Percentiles rank a stretch among this genome's conserved stretches.
Conservation (phyloP, 768 basidiomycete genomes). For the Rubroboletus satanas region DNA sequence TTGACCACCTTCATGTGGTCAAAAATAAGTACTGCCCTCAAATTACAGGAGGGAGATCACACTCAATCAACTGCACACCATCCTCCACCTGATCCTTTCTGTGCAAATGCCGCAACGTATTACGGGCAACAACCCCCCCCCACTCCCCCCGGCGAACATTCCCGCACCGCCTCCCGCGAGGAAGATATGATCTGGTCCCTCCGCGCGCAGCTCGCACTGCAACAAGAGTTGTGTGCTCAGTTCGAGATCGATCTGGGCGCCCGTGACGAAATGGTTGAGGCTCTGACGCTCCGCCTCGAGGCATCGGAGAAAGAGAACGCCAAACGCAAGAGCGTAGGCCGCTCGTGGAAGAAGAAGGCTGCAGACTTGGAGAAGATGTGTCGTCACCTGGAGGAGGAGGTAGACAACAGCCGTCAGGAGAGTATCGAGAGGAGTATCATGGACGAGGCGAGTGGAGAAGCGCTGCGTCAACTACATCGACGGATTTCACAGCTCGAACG, state of each 20-base stretch:
- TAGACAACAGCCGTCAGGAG: constrained; percentile 79
- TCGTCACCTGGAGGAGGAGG: constrained; percentile 75
- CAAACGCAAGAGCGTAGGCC: constrained; percentile 51
- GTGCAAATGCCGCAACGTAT: constrained; percentile 67
- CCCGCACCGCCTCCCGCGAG: constrained; percentile 63
- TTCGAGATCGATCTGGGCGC: constrained; percentile 73
- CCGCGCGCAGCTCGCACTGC: constrained; percentile 71
- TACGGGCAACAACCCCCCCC: constrained; percentile 71
- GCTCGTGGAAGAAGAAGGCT: constrained; percentile 74
- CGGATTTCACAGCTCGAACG: constrained; percentile 75
- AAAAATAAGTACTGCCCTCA: constrained; percentile 55
- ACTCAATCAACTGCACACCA: constrained; percentile 29
- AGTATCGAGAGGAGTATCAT: constrained; percentile 80
- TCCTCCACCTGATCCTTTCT: constrained; percentile 68
- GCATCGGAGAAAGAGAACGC: constrained; percentile 60
- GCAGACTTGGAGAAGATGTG: constrained; percentile 67
- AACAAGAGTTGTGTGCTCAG: constrained; percentile 70
- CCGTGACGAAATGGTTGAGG: constrained; percentile 66
- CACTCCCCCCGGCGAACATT: constrained; percentile 51
- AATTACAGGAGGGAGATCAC: constrained; percentile 32
- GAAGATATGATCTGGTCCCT: constrained; percentile 69
- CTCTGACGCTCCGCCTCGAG: constrained; percentile 51
- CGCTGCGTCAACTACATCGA: constrained; percentile 72
- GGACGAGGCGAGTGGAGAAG: constrained; percentile 77
- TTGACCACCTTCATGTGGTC: constrained; percentile 49